A percentile compares a stretch with the other conserved stretches of the same genome.
Conservation (phyloP, 305 asterid genomes). For the Fraxinus latifolia region DNA sequence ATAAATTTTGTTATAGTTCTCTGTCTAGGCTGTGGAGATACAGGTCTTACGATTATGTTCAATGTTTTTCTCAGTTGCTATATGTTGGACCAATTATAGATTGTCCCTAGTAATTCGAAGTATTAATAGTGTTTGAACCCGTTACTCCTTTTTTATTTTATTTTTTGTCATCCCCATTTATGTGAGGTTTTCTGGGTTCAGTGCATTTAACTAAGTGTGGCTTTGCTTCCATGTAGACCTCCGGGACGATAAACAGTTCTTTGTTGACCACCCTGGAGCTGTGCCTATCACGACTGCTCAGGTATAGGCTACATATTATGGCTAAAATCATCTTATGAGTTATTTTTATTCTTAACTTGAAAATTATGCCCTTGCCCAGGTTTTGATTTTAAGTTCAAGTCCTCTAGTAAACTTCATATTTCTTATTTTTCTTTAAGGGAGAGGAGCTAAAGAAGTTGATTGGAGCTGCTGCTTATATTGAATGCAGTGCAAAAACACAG, state of each 20-base stretch:
- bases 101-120: background rate
- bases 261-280: constrained; percentile 57
- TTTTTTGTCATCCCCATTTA: background rate
- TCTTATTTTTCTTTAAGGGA: constrained; percentile 35
- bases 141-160: background rate
- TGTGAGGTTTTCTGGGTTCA: constrained; percentile 34
- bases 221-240: constrained; percentile 45
- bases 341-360: background rate
- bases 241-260: constrained; percentile 56
- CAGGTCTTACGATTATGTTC: background rate
- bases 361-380: background rate
- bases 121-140: background rate
- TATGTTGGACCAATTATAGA: background rate
- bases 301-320: constrained; percentile 22
- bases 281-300: constrained; percentile 41
- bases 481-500: constrained; percentile 70
- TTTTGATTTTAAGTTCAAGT: background rate
- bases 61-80: background rate
- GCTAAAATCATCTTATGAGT: background rate
- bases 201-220: constrained; percentile 14
- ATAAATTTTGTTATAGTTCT: background rate
- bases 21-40: background rate
- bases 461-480: constrained; percentile 60
- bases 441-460: constrained; percentile 63
- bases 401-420: constrained; percentile 11